Evolutionary conservation across 805 yeast genomes (phyloP).

Genomic region (Wickerhamiella qilinensis): DNA sequence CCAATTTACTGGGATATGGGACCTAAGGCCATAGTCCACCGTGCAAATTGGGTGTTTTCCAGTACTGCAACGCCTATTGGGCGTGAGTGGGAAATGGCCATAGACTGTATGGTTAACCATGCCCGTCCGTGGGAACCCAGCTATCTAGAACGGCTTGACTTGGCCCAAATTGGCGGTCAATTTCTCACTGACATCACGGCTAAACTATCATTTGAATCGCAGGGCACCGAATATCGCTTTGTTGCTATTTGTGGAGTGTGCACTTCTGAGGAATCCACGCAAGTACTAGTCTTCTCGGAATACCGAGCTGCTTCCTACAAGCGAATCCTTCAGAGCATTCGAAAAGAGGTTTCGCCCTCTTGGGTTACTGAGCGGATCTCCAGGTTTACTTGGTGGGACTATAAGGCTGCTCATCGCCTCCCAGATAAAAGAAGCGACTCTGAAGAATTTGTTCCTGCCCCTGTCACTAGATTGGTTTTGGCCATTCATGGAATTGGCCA

Average conservation of each 20-base stretch:
- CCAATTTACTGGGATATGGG: conserved; percentile 26
- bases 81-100: conserved; percentile 17
- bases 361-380: conserved; percentile 10
- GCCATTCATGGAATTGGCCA: conserved; percentile 96
- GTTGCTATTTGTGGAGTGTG: conserved; percentile 19
- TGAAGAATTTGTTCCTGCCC: conserved; percentile 18
- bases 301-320: background rate
- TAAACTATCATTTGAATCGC: conserved; percentile 12
- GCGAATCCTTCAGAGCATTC: conserved; percentile 6
- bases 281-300: background rate
- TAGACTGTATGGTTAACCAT: conserved; percentile 11
- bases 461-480: conserved; percentile 46
- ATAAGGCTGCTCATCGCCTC: conserved; percentile 14
- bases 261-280: conserved; percentile 10
- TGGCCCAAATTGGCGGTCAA: conserved; percentile 16
- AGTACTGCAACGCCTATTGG: conserved; percentile 21
- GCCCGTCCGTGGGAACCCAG: conserved; percentile 17
- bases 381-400: conserved; percentile 20
- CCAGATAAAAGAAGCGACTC: conserved; percentile 19
- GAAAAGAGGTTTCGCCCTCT: conserved; percentile 7
- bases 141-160: conserved; percentile 15
- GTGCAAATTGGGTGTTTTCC: conserved; percentile 25
- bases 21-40: conserved; percentile 19
- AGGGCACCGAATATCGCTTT: conserved; percentile 7
- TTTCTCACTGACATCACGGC: conserved; percentile 14